These are phyloP conservation scores for Silene vulgaris DNA, from an alignment of 179 eudicot species.

Conservation along the genomic window DNA sequence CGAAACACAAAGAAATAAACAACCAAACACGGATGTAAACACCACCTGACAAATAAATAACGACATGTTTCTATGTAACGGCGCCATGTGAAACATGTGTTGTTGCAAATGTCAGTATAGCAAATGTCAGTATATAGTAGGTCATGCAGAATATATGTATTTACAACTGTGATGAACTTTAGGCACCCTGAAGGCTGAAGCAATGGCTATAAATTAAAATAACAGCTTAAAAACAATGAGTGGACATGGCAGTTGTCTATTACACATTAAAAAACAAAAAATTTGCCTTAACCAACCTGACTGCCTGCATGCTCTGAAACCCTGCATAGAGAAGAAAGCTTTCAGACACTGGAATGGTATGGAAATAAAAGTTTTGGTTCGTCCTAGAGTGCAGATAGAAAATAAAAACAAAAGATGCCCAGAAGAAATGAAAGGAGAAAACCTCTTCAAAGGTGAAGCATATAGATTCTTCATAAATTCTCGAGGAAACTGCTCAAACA, in stretches of 20 bases:
- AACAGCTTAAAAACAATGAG: background rate
- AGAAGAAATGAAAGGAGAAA: background rate
- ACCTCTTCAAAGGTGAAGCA: slow-evolving; percentile 49
- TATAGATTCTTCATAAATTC: slow-evolving; percentile 80
- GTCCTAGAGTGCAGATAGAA: background rate
- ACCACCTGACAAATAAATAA: too few species aligned
- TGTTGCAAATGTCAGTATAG: background rate
- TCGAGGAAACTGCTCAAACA: slow-evolving; percentile 86
- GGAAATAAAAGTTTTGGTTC: background rate
- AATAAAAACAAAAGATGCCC: background rate
- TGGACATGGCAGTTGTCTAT: background rate
- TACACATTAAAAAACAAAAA: background rate
- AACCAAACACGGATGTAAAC: background rate
- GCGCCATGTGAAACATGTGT: background rate
- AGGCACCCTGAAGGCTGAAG: background rate
- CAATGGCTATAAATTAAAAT: too few species aligned
- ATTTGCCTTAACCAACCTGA: slow-evolving; percentile 45
- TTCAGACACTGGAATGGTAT: slow-evolving; percentile 10
- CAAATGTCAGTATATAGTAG: background rate
- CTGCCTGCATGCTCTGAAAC: slow-evolving; percentile 34
- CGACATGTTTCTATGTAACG: background rate
- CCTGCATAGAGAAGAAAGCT: slow-evolving; percentile 46
- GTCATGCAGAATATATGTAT: background rate
- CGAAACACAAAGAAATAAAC: background rate
- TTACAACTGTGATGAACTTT: background rate